phyloP scores from a whole-genome alignment of 1,284 basidiomycete genomes.

The Malassezia globosa region DNA sequence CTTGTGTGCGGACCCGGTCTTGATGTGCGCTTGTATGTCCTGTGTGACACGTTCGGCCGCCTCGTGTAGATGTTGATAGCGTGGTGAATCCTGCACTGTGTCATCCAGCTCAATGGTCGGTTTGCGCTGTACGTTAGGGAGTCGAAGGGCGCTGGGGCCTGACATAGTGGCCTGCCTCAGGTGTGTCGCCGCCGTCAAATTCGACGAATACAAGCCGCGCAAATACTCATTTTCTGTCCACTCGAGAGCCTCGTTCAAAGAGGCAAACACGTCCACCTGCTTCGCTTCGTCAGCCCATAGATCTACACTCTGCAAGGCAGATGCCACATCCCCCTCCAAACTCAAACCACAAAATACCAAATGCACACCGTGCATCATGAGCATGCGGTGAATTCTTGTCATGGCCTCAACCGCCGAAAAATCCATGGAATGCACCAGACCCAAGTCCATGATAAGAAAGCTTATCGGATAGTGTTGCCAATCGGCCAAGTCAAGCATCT shows the following conservation, averaged over 20 bases:
- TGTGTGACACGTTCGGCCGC: slow-evolving; percentile 53
- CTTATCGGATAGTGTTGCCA: slow-evolving; percentile 73
- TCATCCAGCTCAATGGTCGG: slow-evolving; percentile 50
- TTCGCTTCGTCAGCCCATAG: slow-evolving; percentile 54
- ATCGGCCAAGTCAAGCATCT: slow-evolving; percentile 60
- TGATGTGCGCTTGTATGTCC: slow-evolving; percentile 16
- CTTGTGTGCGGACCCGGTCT: neutral
- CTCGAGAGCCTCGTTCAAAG: slow-evolving; percentile 82
- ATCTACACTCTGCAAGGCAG: slow-evolving; percentile 52
- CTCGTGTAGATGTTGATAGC: slow-evolving; percentile 62
- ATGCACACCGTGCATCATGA: slow-evolving; percentile 64
- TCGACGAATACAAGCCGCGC: slow-evolving; percentile 47
- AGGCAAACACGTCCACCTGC: slow-evolving; percentile 61
- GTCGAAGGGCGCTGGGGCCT: slow-evolving; percentile 50
- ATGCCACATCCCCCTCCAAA: slow-evolving; percentile 44
- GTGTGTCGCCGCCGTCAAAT: slow-evolving; percentile 38
- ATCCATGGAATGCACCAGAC: slow-evolving; percentile 77
- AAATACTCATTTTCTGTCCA: slow-evolving; percentile 52
- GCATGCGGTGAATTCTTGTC: slow-evolving; percentile 72
- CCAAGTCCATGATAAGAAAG: slow-evolving; percentile 56
- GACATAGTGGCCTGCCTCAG: slow-evolving; percentile 44
- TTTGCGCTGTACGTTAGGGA: slow-evolving; percentile 32
- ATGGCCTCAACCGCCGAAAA: slow-evolving; percentile 92
- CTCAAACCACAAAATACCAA: slow-evolving; percentile 74
- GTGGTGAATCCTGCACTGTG: slow-evolving; percentile 62